Percentiles rank a stretch among this genome's conserved stretches.
Evolutionary conservation across 1,284 basidiomycete genomes (phyloP).

Genomic region (Phylloboletellus chloephorus): DNA sequence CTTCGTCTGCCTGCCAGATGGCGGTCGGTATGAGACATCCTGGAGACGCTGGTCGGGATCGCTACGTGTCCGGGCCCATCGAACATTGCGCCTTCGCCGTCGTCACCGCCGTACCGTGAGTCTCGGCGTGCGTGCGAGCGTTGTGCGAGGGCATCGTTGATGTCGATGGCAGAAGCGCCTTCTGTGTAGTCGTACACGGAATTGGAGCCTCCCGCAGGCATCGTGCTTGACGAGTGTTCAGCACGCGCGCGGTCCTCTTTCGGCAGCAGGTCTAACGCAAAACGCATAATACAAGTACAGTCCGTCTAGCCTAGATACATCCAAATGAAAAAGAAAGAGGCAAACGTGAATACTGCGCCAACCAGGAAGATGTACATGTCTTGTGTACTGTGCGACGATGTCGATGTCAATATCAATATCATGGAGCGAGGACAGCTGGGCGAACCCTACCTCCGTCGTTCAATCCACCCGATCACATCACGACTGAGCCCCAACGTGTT

Average conservation of each 20-base stretch:
- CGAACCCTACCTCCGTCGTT: conserved; percentile 67
- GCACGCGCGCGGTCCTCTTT: conserved; percentile 10
- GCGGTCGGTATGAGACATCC: conserved; percentile 62
- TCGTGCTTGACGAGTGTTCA: conserved; percentile 3
- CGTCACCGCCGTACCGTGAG: conserved; percentile 52
- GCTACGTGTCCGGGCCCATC: conserved; percentile 67
- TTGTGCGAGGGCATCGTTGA: conserved; percentile 50
- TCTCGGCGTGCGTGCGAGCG: conserved; percentile 52
- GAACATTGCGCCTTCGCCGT: conserved; percentile 62
- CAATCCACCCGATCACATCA: conserved; percentile 93
- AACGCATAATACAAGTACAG: conserved; percentile 5
- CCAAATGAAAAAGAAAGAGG: conserved; percentile 89
- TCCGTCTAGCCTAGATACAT: conserved; percentile 71
- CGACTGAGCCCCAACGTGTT: conserved; percentile 90
- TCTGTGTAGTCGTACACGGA: conserved; percentile 68
- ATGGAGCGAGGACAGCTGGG: not conserved
- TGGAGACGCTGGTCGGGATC: conserved; percentile 70
- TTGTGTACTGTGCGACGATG: conserved; percentile 58
- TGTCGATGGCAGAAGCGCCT: conserved; percentile 72
- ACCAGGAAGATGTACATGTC: conserved; percentile 88
- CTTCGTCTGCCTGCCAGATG: conserved; percentile 44
- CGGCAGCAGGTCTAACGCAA: conserved; percentile 16
- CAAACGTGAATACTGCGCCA: conserved; percentile 81
- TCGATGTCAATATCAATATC: conserved; percentile 11
- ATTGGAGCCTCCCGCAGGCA: conserved; percentile 11